Evolutionary conservation across 257 asterid species (phyloP).

Genomic region (Solanum rostratum): DNA sequence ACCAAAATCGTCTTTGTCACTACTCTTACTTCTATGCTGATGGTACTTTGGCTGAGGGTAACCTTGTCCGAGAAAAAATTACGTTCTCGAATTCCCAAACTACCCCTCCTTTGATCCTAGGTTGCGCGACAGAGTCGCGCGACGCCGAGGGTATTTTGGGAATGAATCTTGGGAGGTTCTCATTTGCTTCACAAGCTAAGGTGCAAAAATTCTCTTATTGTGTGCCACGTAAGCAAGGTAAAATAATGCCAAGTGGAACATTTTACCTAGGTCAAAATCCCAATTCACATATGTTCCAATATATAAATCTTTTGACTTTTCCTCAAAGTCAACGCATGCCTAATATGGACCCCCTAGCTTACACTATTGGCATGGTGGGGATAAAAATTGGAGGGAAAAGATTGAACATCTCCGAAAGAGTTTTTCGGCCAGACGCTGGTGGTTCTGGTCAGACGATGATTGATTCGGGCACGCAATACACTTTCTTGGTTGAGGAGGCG

Average conservation of each 20-base stretch:
- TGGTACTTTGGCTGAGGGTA: slow-evolving; percentile 84
- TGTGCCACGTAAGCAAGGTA: slow-evolving; percentile 38
- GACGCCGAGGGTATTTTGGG: slow-evolving; percentile 82
- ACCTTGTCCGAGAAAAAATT: slow-evolving; percentile 59
- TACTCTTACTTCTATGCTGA: slow-evolving; percentile 81
- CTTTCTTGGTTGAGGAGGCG: slow-evolving; percentile 56
- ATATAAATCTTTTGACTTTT: slow-evolving; percentile 39
- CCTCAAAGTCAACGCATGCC: slow-evolving; percentile 51
- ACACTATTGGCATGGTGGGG: slow-evolving; percentile 46
- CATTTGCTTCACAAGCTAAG: slow-evolving; percentile 63
- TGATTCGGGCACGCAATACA: slow-evolving; percentile 87
- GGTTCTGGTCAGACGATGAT: slow-evolving; percentile 88
- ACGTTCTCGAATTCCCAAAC: slow-evolving; percentile 35
- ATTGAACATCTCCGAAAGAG: slow-evolving; percentile 34
- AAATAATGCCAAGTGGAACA: slow-evolving; percentile 34
- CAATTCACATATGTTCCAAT: slow-evolving; percentile 29
- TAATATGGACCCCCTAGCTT: slow-evolving; percentile 70
- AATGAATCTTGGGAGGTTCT: slow-evolving; percentile 69
- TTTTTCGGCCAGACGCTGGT: slow-evolving; percentile 49
- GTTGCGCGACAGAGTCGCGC: slow-evolving; percentile 45
- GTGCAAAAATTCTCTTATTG: slow-evolving; percentile 68
- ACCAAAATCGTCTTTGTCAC: slow-evolving; percentile 66
- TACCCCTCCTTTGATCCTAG: slow-evolving; percentile 78
- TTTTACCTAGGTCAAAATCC: slow-evolving; percentile 74
- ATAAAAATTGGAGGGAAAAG: slow-evolving; percentile 48